phyloP scores from a whole-genome alignment of 805 yeast species.

The Aciculoconidium aculeatum region DNA sequence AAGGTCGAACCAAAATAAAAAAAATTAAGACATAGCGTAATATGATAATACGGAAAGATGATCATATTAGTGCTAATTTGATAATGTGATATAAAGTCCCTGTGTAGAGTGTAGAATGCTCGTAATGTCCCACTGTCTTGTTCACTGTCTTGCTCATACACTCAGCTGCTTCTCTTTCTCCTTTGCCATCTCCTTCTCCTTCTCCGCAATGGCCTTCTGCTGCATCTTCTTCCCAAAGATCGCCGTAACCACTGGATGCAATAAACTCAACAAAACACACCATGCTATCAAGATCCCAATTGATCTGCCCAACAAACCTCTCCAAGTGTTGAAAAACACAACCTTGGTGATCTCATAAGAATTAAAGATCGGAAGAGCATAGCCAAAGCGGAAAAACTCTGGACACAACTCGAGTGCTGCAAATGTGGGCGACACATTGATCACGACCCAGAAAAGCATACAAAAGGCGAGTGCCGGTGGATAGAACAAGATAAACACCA shows the following conservation, averaged over 20 bases:
- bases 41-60: too few relatives aligned
- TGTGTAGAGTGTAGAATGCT: too few relatives aligned
- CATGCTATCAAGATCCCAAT: slow-evolving; percentile 24
- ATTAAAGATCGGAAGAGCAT: slow-evolving; percentile 32
- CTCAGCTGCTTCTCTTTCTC: too few relatives aligned
- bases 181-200: too few relatives aligned
- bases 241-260: slow-evolving; percentile 41
- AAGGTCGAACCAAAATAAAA: too few relatives aligned
- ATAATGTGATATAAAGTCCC: too few relatives aligned
- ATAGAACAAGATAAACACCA: slow-evolving; percentile 42
- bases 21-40: too few relatives aligned
- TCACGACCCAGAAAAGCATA: slow-evolving; percentile 24
- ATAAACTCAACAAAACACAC: slow-evolving; percentile 41
- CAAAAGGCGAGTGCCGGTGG: slow-evolving; percentile 64
- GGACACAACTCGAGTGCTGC: slow-evolving; percentile 30
- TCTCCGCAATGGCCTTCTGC: slow-evolving; percentile 18
- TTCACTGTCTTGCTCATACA: too few relatives aligned
- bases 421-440: slow-evolving; percentile 27
- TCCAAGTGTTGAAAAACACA: slow-evolving; percentile 29
- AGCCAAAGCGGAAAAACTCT: slow-evolving; percentile 27
- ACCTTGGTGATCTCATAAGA: slow-evolving; percentile 27
- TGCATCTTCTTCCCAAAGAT: slow-evolving; percentile 34
- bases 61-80: too few relatives aligned
- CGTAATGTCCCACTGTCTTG: too few relatives aligned
- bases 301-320: slow-evolving; percentile 26